Conservation (phyloP, 495 filamentous ascomycete genomes). For the Sphaerosporella brunnea region DNA sequence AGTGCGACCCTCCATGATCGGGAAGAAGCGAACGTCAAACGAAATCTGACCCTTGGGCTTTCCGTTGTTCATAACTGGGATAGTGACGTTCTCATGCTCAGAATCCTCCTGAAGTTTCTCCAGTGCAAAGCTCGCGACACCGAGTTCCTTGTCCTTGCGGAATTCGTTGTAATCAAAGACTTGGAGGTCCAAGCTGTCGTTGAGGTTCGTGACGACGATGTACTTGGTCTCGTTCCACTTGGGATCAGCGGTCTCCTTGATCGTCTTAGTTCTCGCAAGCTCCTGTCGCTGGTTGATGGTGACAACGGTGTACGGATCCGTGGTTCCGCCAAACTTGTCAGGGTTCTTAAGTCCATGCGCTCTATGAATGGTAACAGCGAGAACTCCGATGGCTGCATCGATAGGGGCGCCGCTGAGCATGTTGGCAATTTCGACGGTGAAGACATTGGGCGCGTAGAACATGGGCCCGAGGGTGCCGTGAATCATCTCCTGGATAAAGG, state of each 20-base stretch:
- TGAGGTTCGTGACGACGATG: conserved; percentile 76
- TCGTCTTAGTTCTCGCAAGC: conserved; percentile 73
- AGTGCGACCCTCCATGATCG: conserved; percentile 56
- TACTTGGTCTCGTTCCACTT: conserved; percentile 95
- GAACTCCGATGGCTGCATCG: conserved; percentile 86
- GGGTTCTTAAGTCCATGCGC: conserved; percentile 85
- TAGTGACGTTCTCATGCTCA: conserved; percentile 64
- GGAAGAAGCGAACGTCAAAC: conserved; percentile 85
- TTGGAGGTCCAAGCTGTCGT: conserved; percentile 64
- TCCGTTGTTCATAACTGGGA: conserved; percentile 72
- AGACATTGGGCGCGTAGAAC: conserved; percentile 90
- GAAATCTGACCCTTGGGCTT: conserved; percentile 63
- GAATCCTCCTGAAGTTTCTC: conserved; percentile 58
- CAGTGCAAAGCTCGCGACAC: conserved; percentile 62
- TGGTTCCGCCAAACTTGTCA: conserved; percentile 81
- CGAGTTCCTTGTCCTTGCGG: conserved; percentile 91
- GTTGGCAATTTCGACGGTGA: conserved; percentile 96
- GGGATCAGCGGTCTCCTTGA: conserved; percentile 69
- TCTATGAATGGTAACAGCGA: conserved; percentile 79
- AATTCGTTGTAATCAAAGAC: conserved; percentile 88
- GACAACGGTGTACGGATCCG: conserved; percentile 80
- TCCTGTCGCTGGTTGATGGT: conserved; percentile 65
- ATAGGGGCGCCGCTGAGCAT: conserved; percentile 91
- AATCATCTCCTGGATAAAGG: conserved; percentile 88
- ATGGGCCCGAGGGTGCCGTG: conserved; percentile 83